These are phyloP conservation scores for Phialemoniopsis sp. DNA, from an alignment of 2,329 filamentous ascomycete genomes.

Conservation along the genomic window DNA sequence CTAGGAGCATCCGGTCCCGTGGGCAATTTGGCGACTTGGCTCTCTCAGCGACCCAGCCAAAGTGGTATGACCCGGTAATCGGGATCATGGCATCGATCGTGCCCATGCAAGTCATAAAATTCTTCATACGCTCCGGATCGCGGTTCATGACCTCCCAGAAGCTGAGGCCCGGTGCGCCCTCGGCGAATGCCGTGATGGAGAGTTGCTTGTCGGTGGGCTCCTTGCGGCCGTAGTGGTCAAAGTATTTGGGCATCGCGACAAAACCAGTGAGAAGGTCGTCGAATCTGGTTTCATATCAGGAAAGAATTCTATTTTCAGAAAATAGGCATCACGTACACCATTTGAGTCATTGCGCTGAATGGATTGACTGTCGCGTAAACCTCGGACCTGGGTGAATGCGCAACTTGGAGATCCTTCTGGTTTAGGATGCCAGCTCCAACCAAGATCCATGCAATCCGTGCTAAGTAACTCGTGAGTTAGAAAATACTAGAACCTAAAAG, in stretches of 20 bases:
- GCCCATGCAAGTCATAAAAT: conserved; percentile 22
- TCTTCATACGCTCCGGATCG: conserved; percentile 8
- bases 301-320: background rate
- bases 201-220: conserved; percentile 20
- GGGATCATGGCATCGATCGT: conserved; percentile 15
- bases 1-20: conserved; percentile 14
- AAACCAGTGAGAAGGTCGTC: conserved; percentile 15
- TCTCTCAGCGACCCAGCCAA: conserved; percentile 17
- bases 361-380: conserved; percentile 2
- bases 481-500: background rate
- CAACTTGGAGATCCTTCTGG: conserved; percentile 11
- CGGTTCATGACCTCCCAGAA: conserved; percentile 24
- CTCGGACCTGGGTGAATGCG: conserved; percentile 14
- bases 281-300: conserved; percentile 12
- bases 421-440: conserved; percentile 11
- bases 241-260: conserved; percentile 22
- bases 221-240: conserved; percentile 21
- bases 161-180: conserved; percentile 18
- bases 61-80: conserved; percentile 21
- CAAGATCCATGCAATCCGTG: conserved; percentile 13
- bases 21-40: background rate
- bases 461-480: conserved; percentile 1
- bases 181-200: conserved; percentile 19
- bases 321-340: too few relatives aligned
- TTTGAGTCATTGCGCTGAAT: too few relatives aligned